Base-by-base conservation (phyloP, 2,329 filamentous ascomycete genomes). In the Zasmidium citrigriseum region DNA sequence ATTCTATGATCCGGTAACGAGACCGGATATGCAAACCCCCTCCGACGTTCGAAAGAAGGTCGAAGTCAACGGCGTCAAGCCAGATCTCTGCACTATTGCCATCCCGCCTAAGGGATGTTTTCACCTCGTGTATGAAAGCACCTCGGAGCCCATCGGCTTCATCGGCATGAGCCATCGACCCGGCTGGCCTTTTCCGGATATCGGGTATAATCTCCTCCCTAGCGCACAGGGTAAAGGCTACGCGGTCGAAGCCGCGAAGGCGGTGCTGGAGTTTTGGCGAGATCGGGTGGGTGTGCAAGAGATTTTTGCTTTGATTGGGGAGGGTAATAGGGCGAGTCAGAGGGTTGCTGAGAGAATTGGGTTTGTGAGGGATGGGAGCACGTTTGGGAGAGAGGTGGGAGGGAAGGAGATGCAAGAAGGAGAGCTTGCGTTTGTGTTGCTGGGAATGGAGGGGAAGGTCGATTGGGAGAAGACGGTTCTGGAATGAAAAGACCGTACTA, bases 131-230 rank as follows among this genome's bases (percentile, higher is more conserved):
- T 55, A 46, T 34, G 48, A n/a, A n/a, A n/a, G n/a, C n/a, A n/a
- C n/a, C n/a, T n/a, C n/a, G n/a, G n/a, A n/a, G 5, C 34, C 34
- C 20, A 48, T 60, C 27, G 41, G 46, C 41, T 34, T 53, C 18
- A 52, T 56, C 20, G 52, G 24, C n/a, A 25, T 57, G 16, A 47
- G 38, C 27, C 59, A 52, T 25, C 45, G 59, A 9, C 18, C 14
- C 1, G 52, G 59, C n/a, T 53, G 55, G 52, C 52, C 56, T 16
- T 59, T 10, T 22, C 52, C 52, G 11, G 59, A 61, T 22, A n/a
- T 59, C 18, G 59, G 55, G 24, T 61, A 61, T 45, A 41, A 41
- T 3, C 25, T 61, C 2, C 29, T 58, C 16, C 18, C 24, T 7
- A 10, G 14, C 18, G 47, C 45, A 18, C 44, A 46, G n/a, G 44